phyloP scores from a whole-genome alignment of 352 stramenopile genomes.

The Vaucheria bursata region DNA sequence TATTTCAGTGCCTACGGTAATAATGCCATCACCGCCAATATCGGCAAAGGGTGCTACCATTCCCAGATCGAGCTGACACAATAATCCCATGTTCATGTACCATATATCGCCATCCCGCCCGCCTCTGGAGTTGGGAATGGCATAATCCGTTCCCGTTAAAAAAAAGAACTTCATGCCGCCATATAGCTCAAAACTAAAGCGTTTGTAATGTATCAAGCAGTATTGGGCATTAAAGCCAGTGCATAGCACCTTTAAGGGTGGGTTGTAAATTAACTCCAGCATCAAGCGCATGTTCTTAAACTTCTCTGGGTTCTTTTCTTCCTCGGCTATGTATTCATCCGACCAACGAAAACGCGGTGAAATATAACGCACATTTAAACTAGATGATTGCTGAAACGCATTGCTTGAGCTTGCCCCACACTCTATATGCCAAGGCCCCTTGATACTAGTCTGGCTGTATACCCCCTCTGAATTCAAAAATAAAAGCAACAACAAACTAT shows the following conservation, averaged over 20 bases:
- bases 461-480: too few species aligned
- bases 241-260: background rate
- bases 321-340: background rate
- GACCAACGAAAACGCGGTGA: background rate
- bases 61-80: background rate
- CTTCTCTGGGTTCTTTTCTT: background rate
- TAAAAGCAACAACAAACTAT: too few species aligned
- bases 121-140: background rate
- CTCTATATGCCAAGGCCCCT: background rate
- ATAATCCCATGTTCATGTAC: background rate
- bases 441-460: background rate
- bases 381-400: background rate
- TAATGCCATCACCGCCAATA: background rate
- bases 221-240: background rate
- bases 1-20: background rate
- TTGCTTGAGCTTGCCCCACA: background rate
- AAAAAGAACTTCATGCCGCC: background rate
- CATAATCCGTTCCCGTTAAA: background rate
- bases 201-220: background rate
- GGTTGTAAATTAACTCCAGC: background rate
- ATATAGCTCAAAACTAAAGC: background rate
- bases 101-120: background rate
- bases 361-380: background rate
- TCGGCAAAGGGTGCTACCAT: background rate
- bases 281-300: background rate